A percentile compares a stretch with the other conserved stretches of the same genome.
phyloP scores from a whole-genome alignment of 805 yeast species.

The Metschnikowia lochheadii region DNA sequence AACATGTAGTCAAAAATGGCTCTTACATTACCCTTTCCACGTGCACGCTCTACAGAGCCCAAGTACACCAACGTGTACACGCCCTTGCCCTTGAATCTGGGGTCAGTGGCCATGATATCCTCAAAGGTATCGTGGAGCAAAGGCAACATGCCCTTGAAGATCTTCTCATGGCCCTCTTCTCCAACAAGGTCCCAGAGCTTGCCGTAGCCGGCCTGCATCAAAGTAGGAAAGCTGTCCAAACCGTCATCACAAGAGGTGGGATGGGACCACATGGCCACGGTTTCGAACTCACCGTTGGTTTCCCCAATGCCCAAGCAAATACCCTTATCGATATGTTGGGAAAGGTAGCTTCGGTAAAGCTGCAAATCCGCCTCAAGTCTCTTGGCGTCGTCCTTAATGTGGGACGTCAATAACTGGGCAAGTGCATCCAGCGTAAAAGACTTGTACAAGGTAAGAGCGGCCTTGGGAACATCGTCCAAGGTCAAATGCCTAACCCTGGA shows the following conservation, averaged over 20 bases:
- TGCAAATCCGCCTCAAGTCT: slow-evolving; percentile 12
- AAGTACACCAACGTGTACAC: slow-evolving; percentile 44
- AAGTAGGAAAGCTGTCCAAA: slow-evolving; percentile 42
- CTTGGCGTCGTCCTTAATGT: slow-evolving; percentile 8
- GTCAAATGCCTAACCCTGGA: slow-evolving; percentile 12
- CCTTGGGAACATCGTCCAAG: slow-evolving; percentile 26
- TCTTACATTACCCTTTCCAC: slow-evolving; percentile 56
- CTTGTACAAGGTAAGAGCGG: slow-evolving; percentile 34
- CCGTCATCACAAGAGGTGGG: slow-evolving; percentile 42
- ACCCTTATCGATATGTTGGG: slow-evolving; percentile 49
- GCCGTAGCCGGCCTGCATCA: slow-evolving; percentile 52
- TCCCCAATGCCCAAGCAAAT: slow-evolving; percentile 49
- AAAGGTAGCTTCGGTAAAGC: slow-evolving; percentile 48
- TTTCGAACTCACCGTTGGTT: slow-evolving; percentile 40
- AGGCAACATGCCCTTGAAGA: slow-evolving; percentile 49
- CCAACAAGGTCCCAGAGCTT: slow-evolving; percentile 48
- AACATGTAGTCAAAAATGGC: slow-evolving; percentile 48
- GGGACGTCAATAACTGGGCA: slow-evolving; percentile 22
- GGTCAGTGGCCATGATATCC: slow-evolving; percentile 41
- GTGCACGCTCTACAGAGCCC: slow-evolving; percentile 41
- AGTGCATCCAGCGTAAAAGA: slow-evolving; percentile 35
- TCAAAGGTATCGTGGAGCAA: slow-evolving; percentile 47
- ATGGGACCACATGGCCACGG: slow-evolving; percentile 52
- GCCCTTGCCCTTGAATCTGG: slow-evolving; percentile 32
- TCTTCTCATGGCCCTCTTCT: slow-evolving; percentile 44